Conservation (phyloP, 208 protist genomes). For the Leishmania braziliensis region DNA sequence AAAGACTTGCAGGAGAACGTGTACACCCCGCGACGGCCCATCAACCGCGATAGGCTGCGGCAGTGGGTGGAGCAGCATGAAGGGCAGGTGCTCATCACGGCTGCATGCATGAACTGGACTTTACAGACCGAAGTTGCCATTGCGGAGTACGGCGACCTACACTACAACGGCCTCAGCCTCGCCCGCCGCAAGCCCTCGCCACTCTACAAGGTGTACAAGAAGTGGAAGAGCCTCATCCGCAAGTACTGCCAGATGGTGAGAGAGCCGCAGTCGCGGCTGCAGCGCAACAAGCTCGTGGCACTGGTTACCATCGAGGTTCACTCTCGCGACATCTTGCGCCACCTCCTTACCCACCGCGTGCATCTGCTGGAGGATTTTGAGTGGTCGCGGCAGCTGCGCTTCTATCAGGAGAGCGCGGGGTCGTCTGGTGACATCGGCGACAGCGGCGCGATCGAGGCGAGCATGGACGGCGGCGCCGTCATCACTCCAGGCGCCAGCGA, state of each 20-base stretch:
- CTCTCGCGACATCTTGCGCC: conserved; percentile 96
- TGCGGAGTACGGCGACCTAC: conserved; percentile 84
- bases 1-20: conserved; percentile 83
- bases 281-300: conserved; percentile 96
- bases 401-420: conserved; percentile 87
- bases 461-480: not conserved
- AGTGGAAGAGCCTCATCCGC: conserved; percentile 95
- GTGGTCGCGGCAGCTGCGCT: conserved; percentile 97
- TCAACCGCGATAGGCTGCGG: conserved; percentile 81
- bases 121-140: conserved; percentile 91
- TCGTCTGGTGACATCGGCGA: not conserved
- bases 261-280: conserved; percentile 87
- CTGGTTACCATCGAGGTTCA: conserved; percentile 99
- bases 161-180: conserved; percentile 75
- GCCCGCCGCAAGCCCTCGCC: conserved; percentile 90
- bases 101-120: conserved; percentile 97
- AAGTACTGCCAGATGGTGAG: conserved; percentile 96
- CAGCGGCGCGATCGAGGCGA: not conserved
- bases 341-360: conserved; percentile 88
- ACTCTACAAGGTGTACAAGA: conserved; percentile 93
- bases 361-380: conserved; percentile 94
- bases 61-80: conserved; percentile 92
- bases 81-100: conserved; percentile 96
- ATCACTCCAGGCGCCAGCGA: not conserved
- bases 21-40: conserved; percentile 71